These are phyloP conservation scores for Chalaropsis thielavioides DNA, from an alignment of 2,329 filamentous ascomycete species.

Conservation along the genomic window DNA sequence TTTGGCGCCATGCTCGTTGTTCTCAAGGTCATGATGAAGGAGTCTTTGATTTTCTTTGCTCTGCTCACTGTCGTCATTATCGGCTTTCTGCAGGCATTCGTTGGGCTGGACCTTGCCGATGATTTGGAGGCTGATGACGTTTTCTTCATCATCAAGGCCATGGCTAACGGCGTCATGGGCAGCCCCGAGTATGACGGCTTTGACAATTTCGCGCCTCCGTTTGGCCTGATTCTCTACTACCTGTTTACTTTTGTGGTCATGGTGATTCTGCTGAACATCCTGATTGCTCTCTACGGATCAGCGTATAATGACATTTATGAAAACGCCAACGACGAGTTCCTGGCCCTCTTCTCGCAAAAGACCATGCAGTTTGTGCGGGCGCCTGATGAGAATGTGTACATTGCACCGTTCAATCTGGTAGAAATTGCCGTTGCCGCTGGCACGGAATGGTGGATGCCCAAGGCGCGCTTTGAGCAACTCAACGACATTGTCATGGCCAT, in stretches of 20 bases:
- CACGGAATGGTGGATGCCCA: conserved; percentile 92
- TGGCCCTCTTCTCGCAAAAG: conserved; percentile 84
- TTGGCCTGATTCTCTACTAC: conserved; percentile 92
- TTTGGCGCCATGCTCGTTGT: conserved; percentile 98
- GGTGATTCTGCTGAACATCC: conserved; percentile 81
- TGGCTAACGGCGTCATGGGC: conserved; percentile 84
- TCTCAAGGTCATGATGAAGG: conserved; percentile 86
- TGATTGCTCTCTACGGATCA: conserved; percentile 94
- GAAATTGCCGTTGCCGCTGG: conserved; percentile 68
- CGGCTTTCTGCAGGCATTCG: conserved; percentile 84
- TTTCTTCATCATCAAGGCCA: conserved; percentile 60
- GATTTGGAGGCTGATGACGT: conserved; percentile 54
- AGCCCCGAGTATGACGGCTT: conserved; percentile 81
- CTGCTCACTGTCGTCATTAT: conserved; percentile 70
- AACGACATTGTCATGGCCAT: conserved; percentile 82
- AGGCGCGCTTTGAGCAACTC: conserved; percentile 55
- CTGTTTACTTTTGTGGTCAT: conserved; percentile 95
- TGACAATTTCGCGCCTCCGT: conserved; percentile 80
- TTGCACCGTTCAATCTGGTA: conserved; percentile 86
- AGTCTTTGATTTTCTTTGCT: conserved; percentile 91
- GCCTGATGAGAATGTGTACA: conserved; percentile 96
- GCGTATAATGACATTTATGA: conserved; percentile 91
- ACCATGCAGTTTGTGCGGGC: conserved; percentile 95
- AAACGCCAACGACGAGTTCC: conserved; percentile 88
- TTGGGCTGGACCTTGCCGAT: conserved; percentile 77